Evolutionary conservation across 768 basidiomycete species (phyloP).

Genomic region (Phanerodontia chrysosporium): DNA sequence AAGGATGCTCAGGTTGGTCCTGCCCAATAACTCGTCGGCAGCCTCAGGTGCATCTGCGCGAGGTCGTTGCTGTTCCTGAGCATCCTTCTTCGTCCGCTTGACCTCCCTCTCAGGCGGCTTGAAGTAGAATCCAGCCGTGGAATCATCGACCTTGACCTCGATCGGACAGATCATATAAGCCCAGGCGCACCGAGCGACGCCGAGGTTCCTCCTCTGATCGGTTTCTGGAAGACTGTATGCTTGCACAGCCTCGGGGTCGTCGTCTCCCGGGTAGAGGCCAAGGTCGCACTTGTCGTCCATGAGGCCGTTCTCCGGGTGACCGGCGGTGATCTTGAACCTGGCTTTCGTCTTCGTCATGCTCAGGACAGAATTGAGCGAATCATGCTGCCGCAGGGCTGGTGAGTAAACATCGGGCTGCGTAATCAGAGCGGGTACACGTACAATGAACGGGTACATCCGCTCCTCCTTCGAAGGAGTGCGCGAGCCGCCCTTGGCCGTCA

Average conservation of each 20-base stretch:
- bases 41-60: no score
- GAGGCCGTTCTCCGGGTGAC: not conserved
- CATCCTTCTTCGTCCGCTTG: not conserved
- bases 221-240: not conserved
- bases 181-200: not conserved
- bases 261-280: not conserved
- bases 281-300: not conserved
- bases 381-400: not conserved
- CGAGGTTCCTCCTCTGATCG: not conserved
- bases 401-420: not conserved
- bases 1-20: no score
- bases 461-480: not conserved
- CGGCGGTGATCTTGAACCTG: not conserved
- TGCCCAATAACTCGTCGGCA: no score
- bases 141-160: not conserved
- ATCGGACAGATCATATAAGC: not conserved
- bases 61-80: no score
- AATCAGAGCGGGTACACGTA: not conserved
- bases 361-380: not conserved
- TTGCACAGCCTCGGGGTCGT: not conserved
- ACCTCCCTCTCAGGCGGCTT: not conserved
- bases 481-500: no score
- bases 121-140: not conserved
- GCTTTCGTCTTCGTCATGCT: not conserved
- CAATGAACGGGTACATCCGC: not conserved